These are phyloP conservation scores for Diphasiastrum complanatum DNA, from an alignment of 83 land plant species.

Conservation along the genomic window DNA sequence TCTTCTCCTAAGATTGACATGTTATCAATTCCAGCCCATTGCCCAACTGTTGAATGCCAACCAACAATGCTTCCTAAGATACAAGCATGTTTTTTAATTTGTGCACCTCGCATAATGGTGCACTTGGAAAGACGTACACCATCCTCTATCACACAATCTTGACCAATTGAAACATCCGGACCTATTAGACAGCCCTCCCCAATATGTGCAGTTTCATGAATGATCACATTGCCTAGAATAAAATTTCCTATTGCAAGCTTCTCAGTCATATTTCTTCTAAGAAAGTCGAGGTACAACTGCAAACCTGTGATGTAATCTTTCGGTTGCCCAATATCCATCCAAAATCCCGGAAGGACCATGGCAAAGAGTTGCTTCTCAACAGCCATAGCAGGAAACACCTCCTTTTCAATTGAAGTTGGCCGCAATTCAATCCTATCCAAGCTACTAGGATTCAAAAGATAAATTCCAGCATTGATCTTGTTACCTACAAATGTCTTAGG, in stretches of 20 bases:
- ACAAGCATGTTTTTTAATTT: slow-evolving; percentile 79
- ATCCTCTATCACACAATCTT: slow-evolving; percentile 68
- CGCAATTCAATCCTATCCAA: slow-evolving; percentile 54
- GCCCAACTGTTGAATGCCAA: slow-evolving; percentile 70
- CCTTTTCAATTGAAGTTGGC: slow-evolving; percentile 89
- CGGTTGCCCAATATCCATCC: slow-evolving; percentile 92
- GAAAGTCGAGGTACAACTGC: slow-evolving; percentile 65
- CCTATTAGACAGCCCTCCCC: slow-evolving; percentile 93
- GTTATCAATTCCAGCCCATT: slow-evolving; percentile 64
- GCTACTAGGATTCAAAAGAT: slow-evolving; percentile 60
- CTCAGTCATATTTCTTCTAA: slow-evolving; percentile 48
- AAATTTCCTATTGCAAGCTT: slow-evolving; percentile 49
- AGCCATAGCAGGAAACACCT: slow-evolving; percentile 78
- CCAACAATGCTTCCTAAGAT: slow-evolving; percentile 64
- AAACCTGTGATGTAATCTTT: slow-evolving; percentile 86
- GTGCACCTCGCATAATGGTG: slow-evolving; percentile 89
- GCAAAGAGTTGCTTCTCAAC: slow-evolving; percentile 59
- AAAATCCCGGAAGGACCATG: slow-evolving; percentile 86
- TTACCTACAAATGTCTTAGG: slow-evolving; percentile 81
- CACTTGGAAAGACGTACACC: slow-evolving; percentile 88
- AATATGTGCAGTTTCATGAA: slow-evolving; percentile 59
- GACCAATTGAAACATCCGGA: slow-evolving; percentile 90
- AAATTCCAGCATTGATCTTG: slow-evolving; percentile 92
- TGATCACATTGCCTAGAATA: slow-evolving; percentile 70
- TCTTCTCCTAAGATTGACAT: slow-evolving; percentile 88